phyloP scores from a whole-genome alignment of 768 basidiomycete species.

The Rhodotorula diobovata region DNA sequence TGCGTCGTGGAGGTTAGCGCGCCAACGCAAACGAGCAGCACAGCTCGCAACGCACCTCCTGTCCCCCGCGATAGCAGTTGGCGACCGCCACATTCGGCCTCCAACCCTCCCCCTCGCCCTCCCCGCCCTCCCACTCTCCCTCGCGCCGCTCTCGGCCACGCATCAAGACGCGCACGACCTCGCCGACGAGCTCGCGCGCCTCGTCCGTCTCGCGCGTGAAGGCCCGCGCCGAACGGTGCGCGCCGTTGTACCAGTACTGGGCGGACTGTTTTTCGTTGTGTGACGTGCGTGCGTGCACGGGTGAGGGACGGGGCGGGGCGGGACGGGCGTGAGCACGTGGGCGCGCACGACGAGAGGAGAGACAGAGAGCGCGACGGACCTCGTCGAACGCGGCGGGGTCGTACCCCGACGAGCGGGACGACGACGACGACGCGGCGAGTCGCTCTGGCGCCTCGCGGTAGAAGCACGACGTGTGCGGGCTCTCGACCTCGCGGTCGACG shows the following conservation, averaged over 20 bases:
- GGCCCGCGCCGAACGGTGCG: slow-evolving; percentile 6
- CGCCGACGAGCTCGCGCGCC: slow-evolving; percentile 32
- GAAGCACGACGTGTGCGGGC: slow-evolving; percentile 39
- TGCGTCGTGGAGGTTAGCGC: background rate
- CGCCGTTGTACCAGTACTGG: slow-evolving; percentile 41
- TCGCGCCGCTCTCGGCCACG: slow-evolving; percentile 11
- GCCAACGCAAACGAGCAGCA: too few species aligned
- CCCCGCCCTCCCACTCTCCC: slow-evolving; percentile 32
- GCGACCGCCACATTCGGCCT: slow-evolving; percentile 41
- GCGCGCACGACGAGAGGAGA: too few species aligned
- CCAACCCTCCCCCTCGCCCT: slow-evolving; percentile 39
- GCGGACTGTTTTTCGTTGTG: slow-evolving; percentile 6
- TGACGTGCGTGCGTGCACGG: too few species aligned
- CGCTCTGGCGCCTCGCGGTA: slow-evolving; percentile 22
- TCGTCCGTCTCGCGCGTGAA: slow-evolving; percentile 36
- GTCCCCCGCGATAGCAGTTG: slow-evolving; percentile 39
- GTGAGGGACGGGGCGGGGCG: too few species aligned
- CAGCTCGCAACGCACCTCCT: slow-evolving; percentile 32
- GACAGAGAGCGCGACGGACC: background rate
- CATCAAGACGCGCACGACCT: slow-evolving; percentile 33
- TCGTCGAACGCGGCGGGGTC: slow-evolving; percentile 19
- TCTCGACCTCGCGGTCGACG: slow-evolving; percentile 37
- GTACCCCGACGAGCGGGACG: too few species aligned
- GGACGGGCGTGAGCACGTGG: too few species aligned
- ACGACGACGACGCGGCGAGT: background rate